Base-by-base conservation (phyloP, 2,329 filamentous ascomycete species). In the Ramichloridium luteum region DNA sequence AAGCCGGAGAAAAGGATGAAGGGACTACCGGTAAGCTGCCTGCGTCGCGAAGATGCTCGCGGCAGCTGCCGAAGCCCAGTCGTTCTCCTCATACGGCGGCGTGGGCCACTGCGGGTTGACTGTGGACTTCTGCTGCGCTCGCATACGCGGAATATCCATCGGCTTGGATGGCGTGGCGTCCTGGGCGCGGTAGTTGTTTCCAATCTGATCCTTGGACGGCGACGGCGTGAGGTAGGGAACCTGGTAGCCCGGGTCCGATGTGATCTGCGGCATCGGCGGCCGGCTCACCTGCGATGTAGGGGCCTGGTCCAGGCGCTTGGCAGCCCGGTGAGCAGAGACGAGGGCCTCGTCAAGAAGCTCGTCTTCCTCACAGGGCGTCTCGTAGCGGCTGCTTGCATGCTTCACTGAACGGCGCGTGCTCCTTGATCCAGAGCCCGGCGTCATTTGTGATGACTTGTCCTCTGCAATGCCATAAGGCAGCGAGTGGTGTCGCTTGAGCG, bases 321-420 rank as follows among this genome's bases (percentile, higher is more conserved):
- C 80, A 5, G 77, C 82, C 39, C 72, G 74, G 47, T 78, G 77
- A 0, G 85, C 81, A 4, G 81, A 83, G 29, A 76, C 71, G 25
- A 94, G 65, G 13, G 77, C 85, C 58, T 98, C 90, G 45, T 94
- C 86, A 6, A 96, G 68, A 6, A 98, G 69, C 59, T 98, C 90
- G 37, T 98, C 90, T 52, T 96, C 88, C 57, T 98, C 90, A 48
- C 93, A 86, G 1, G 90, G 84, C 0, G 86, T 86, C 51, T 98
- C 90, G 53, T 96, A 94, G 40, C 83, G 78, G 47, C 81, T 79
- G 29, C 80, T 74, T 4, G 80, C 80, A 54, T 68, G 64, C 38
- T 72, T 68, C 28, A 92, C 71, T 9, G 82, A 79, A 38, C 84
- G 72, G 36, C 88, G 70, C 10, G 85, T 90, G 20, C 20, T 8